Base-by-base conservation (phyloP, 2,329 filamentous ascomycete species). In the Cylindrodendrum hubeiense region DNA sequence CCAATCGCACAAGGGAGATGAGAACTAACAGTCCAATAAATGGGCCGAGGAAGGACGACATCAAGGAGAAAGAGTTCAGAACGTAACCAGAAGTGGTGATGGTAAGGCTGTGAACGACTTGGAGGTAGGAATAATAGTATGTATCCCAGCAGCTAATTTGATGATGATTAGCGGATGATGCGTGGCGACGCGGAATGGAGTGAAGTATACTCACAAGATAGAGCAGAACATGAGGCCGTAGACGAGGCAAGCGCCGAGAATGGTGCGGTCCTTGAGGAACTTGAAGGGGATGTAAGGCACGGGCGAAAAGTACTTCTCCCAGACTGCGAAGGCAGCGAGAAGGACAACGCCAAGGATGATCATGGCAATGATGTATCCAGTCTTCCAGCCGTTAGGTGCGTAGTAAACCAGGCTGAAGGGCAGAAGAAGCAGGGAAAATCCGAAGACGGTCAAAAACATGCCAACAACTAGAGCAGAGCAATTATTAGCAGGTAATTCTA, bases 51-150 rank as follows among this genome's bases (percentile, higher is more conserved):
- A 88, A 82, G 39, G 81, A 69, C 0, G 80, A 83, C 17, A 84
- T 85, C 6, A 87, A 75, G 5, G 79, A 82, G 68, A 83, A 83
- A 17, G 79, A 76, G 73, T 84, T 84, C n/a, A 81, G 72, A 49
- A 84, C 77, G 56, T 85, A 85, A 41, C 78, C 78, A 2, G 82
- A 74, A 24, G 77, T 73, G 13, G 75, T 76, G 63, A 84, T 80
- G 63, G 69, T 75, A 41, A 79, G 71, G 44, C 74, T 78, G 60
- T 83, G 74, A 10, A 86, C 80, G 2, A 87, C 81, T 55, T 86
- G 79, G 0, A 87, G 75, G 43, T 85, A 86, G 0, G 85, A 87
- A 43, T 79, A 79, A 60, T 85, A 86, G 71, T 87, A 87, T 0
- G 81, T 81, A 69, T 85, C 82, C 81, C 82, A 82, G 46, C 73